Conservation (phyloP, 306 rosid species). For the Canavalia ensiformis region DNA sequence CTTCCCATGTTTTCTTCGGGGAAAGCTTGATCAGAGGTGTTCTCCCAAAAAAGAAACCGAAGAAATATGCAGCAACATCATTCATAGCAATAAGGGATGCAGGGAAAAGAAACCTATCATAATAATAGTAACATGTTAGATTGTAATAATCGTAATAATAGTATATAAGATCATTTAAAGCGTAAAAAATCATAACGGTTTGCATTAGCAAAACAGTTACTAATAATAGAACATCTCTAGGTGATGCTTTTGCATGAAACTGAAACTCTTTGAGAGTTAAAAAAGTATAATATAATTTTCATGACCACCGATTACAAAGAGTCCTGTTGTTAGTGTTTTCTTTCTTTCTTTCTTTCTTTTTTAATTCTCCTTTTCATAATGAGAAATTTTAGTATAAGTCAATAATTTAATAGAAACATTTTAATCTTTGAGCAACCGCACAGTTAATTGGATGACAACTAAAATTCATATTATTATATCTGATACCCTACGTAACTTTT, state of each 20-base stretch:
- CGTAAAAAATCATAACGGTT: background rate
- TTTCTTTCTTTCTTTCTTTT: background rate
- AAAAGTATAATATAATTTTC: background rate
- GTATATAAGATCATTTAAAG: background rate
- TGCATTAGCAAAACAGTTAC: background rate
- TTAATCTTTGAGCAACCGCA: conserved; percentile 1
- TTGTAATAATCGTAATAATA: background rate
- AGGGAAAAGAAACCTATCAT: conserved; percentile 94
- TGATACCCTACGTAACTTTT: background rate
- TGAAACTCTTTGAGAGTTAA: background rate
- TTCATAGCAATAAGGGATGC: conserved; percentile 88
- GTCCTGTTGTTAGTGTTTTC: background rate
- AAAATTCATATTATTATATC: background rate
- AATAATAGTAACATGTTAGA: conserved; percentile 30
- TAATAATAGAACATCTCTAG: background rate
- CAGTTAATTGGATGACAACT: background rate
- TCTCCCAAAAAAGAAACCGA: conserved; percentile 92
- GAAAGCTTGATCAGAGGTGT: conserved; percentile 96
- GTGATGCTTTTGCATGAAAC: background rate
- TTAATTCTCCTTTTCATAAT: background rate
- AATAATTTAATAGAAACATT: background rate
- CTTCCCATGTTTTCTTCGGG: conserved; percentile 99
- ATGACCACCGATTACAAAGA: background rate
- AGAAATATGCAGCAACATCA: conserved; percentile 93
- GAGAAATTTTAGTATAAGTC: background rate